A percentile compares a stretch with the other conserved stretches of the same genome.
These are phyloP conservation scores for Aspergillus baeticus DNA, from an alignment of 495 filamentous ascomycete species.

Conservation along the genomic window DNA sequence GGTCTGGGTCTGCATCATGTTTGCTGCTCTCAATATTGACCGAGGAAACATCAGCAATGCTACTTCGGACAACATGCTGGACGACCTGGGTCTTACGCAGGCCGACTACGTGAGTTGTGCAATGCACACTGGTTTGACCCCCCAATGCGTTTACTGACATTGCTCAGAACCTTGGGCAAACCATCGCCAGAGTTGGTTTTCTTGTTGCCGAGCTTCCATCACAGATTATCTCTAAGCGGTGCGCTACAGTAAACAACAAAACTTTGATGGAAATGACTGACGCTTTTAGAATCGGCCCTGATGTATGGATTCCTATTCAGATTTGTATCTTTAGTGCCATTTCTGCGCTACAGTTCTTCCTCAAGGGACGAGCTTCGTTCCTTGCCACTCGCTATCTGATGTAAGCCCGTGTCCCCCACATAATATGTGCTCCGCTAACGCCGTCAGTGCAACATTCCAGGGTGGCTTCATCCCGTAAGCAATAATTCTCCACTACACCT, in stretches of 20 bases:
- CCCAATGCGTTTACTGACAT: background rate
- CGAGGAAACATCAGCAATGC: background rate
- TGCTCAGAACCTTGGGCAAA: background rate
- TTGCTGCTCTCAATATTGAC: background rate
- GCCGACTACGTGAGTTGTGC: background rate
- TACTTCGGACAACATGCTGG: slow-evolving; percentile 2
- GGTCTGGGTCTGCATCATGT: slow-evolving; percentile 7
- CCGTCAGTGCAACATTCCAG: background rate
- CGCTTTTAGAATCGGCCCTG: background rate
- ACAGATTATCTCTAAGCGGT: background rate
- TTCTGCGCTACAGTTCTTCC: background rate
- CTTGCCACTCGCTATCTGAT: background rate
- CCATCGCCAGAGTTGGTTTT: background rate
- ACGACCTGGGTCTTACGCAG: background rate
- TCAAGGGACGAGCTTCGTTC: background rate
- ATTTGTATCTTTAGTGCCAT: background rate
- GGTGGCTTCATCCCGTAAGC: background rate
- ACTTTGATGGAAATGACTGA: background rate
- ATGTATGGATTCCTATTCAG: background rate
- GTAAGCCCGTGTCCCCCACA: background rate
- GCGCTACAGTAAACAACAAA: too few relatives aligned
- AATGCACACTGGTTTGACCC: background rate
- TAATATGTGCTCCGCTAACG: background rate
- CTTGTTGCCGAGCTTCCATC: background rate
- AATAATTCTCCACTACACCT: background rate